Conservation (phyloP, 345 rosid species). For the Pseudoturritis turrita region DNA sequence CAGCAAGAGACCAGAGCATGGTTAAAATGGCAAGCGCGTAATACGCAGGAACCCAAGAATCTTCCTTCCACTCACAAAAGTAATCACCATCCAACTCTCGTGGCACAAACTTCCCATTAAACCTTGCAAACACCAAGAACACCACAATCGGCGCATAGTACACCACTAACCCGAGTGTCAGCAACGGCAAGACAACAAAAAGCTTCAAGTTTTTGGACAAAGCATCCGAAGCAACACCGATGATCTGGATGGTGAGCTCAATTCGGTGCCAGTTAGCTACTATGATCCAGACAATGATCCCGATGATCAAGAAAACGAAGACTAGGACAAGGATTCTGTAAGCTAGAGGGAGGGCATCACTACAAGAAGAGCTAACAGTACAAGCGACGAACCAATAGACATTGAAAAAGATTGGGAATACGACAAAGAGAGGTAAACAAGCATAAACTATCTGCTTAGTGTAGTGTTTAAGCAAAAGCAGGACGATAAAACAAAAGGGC, state of each 20-base stretch:
- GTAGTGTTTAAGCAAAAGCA: slow-evolving; percentile 72
- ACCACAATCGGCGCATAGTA: slow-evolving; percentile 72
- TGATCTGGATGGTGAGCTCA: slow-evolving; percentile 67
- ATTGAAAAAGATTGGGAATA: slow-evolving; percentile 65
- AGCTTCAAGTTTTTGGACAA: slow-evolving; percentile 66
- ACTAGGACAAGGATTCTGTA: slow-evolving; percentile 67
- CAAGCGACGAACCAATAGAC: slow-evolving; percentile 94
- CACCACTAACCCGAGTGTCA: slow-evolving; percentile 50
- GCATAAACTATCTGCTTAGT: slow-evolving; percentile 79
- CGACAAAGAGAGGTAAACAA: slow-evolving; percentile 69
- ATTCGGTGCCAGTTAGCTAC: slow-evolving; percentile 79
- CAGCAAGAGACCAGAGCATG: slow-evolving; percentile 85
- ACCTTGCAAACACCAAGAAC: slow-evolving; percentile 73
- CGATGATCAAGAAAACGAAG: slow-evolving; percentile 63
- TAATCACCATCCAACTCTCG: slow-evolving; percentile 50
- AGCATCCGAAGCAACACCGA: slow-evolving; percentile 80
- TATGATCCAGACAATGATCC: slow-evolving; percentile 69
- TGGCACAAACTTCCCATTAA: slow-evolving; percentile 67
- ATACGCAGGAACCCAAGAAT: slow-evolving; percentile 92
- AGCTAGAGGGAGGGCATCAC: slow-evolving; percentile 55
- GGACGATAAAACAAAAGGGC: slow-evolving; percentile 63
- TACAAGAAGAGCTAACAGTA: slow-evolving; percentile 63
- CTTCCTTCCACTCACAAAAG: slow-evolving; percentile 80
- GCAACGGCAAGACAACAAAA: slow-evolving; percentile 56
- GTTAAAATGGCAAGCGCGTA: slow-evolving; percentile 70